A percentile compares a stretch with the other conserved stretches of the same genome.
Conservation (phyloP, 257 asterid genomes). For the Ocimum tenuiflorum region DNA sequence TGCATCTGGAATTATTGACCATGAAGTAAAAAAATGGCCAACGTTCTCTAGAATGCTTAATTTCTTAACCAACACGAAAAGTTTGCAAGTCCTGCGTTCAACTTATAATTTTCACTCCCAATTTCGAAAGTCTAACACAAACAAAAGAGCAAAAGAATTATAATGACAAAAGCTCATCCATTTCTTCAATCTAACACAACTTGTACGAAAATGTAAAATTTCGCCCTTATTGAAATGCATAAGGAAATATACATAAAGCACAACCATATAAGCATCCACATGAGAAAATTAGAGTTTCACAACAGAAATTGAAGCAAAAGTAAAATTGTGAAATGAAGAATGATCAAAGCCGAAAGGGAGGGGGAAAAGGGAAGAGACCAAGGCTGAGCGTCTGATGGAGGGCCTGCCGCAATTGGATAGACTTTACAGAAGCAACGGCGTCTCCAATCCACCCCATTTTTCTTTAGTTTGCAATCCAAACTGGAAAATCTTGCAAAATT, state of each 20-base stretch:
- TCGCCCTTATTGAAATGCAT: neutral
- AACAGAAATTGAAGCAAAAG: neutral
- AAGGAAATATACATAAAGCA: neutral
- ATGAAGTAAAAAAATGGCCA: neutral
- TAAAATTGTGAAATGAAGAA: neutral
- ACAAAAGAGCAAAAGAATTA: neutral
- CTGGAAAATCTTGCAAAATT: conserved; percentile 12
- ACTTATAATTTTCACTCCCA: neutral
- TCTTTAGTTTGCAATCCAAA: conserved; percentile 1
- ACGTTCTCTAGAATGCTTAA: neutral
- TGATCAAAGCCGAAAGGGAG: neutral
- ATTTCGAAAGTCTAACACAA: neutral
- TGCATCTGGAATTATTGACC: neutral
- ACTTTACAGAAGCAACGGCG: conserved; percentile 36
- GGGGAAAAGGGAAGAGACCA: conserved; percentile 30
- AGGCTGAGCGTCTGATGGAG: conserved; percentile 45
- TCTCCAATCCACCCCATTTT: conserved; percentile 45
- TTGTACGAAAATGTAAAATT: neutral
- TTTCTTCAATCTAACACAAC: neutral
- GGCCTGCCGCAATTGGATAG: conserved; percentile 42
- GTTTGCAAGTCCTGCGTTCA: neutral
- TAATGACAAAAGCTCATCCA: neutral
- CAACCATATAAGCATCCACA: neutral
- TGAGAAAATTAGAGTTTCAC: neutral
- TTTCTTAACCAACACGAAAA: neutral